Conservation (phyloP, 2,329 filamentous ascomycete species). For the Podosphaera fusca region DNA sequence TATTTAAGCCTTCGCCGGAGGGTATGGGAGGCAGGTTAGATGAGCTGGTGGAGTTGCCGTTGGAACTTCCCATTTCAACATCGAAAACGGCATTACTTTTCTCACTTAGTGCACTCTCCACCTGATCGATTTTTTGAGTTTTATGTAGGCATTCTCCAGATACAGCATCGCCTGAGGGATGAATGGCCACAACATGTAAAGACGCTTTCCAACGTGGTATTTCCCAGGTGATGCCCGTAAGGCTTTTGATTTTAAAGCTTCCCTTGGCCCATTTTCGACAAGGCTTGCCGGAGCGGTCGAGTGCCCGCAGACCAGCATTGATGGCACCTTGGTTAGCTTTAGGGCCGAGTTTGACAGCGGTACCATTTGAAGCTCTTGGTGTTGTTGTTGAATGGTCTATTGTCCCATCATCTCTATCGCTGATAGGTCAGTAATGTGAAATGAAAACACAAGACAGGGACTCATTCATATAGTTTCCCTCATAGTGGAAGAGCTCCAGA, state of each 20-base stretch:
- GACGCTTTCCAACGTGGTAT: conserved; percentile 65
- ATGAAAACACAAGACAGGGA: too few species aligned
- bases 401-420: conserved; percentile 34
- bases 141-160: conserved; percentile 34
- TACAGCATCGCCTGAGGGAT: conserved; percentile 23
- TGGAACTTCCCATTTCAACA: conserved; percentile 33
- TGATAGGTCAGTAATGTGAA: conserved; percentile 2
- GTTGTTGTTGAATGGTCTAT: conserved; percentile 29
- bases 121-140: conserved; percentile 34
- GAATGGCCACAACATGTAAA: conserved; percentile 25
- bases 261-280: conserved; percentile 82
- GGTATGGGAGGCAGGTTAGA: conserved; percentile 18
- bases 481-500: too few species aligned
- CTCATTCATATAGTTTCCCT: too few species aligned
- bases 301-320: conserved; percentile 81
- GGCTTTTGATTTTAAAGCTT: conserved; percentile 67
- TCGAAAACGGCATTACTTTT: conserved; percentile 34
- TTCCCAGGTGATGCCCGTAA: conserved; percentile 69
- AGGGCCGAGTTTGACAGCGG: conserved; percentile 54
- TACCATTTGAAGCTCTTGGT: conserved; percentile 19
- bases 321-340: conserved; percentile 95
- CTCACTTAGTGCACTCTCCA: conserved; percentile 31
- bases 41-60: conserved; percentile 20
- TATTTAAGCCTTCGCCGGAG: neutral
- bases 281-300: conserved; percentile 77